Conservation (phyloP, 352 stramenopile genomes). For the Phytopythium delawarense region DNA sequence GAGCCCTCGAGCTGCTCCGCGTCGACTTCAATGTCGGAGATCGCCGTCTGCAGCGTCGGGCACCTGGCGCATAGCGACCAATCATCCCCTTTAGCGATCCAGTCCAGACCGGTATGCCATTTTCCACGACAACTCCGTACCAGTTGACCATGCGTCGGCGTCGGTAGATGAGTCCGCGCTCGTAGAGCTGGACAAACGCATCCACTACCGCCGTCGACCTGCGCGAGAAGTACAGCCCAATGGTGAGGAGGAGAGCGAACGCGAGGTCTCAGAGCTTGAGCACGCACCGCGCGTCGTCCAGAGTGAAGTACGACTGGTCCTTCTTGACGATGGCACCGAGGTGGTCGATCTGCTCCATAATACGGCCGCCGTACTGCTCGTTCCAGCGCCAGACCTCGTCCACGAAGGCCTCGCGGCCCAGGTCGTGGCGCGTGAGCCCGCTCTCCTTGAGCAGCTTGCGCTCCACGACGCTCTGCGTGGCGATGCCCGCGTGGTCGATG, state of each 20-base stretch:
- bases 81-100: neutral
- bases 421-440: conserved; percentile 88
- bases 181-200: conserved; percentile 89
- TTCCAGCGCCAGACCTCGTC: conserved; percentile 98
- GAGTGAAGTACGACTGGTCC: conserved; percentile 96
- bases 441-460: conserved; percentile 97
- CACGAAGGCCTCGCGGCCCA: conserved; percentile 97
- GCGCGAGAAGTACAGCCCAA: neutral
- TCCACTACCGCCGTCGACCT: conserved; percentile 51
- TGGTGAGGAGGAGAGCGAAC: neutral
- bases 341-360: conserved; percentile 93
- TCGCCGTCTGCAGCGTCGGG: conserved; percentile 92
- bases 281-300: conserved; percentile 93
- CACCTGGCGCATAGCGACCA: conserved; percentile 29
- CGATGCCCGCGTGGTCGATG: conserved; percentile 99
- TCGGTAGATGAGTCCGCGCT: conserved; percentile 96
- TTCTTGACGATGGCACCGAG: conserved; percentile 97
- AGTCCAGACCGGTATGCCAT: too few relatives aligned
- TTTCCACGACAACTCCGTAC: conserved; percentile 29
- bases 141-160: conserved; percentile 98
- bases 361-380: conserved; percentile 94
- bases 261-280: neutral
- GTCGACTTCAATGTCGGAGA: conserved; percentile 98
- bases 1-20: conserved; percentile 93
- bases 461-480: conserved; percentile 98